Conservation (phyloP, 1,284 basidiomycete species). For the Mycosarcoma mackinlayi region DNA sequence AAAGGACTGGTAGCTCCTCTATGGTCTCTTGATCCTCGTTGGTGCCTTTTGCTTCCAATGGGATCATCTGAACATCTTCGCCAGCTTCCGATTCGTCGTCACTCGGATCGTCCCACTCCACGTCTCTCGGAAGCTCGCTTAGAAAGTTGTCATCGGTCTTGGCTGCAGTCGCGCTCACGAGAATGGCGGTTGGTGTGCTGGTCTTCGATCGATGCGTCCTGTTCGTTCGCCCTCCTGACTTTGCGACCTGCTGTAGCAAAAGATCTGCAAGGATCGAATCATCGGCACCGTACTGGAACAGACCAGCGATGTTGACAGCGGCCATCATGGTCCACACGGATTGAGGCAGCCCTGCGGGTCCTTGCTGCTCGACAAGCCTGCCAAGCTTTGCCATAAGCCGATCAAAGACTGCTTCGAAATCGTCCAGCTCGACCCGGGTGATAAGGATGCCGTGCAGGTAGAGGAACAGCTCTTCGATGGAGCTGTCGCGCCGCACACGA, state of each 20-base stretch:
- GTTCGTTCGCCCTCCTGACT: conserved; percentile 29
- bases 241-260: conserved; percentile 21
- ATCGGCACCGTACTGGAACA: conserved; percentile 88
- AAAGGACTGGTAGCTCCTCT: conserved; percentile 73
- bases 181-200: conserved; percentile 58
- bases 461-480: conserved; percentile 84
- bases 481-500: conserved; percentile 75
- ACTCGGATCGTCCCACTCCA: conserved; percentile 40
- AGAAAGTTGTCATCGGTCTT: conserved; percentile 43
- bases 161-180: conserved; percentile 51
- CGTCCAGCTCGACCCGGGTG: conserved; percentile 91
- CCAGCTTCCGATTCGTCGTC: conserved; percentile 55
- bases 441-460: conserved; percentile 95
- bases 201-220: conserved; percentile 69
- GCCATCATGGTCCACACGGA: conserved; percentile 97
- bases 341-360: conserved; percentile 70
- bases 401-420: conserved; percentile 82
- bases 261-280: conserved; percentile 74
- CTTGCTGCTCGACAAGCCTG: conserved; percentile 16
- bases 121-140: conserved; percentile 39
- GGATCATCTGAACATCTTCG: conserved; percentile 71
- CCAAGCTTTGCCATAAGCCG: conserved; percentile 84
- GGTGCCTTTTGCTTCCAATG: conserved; percentile 41
- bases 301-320: conserved; percentile 80
- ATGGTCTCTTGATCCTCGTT: conserved; percentile 47